These are phyloP conservation scores for Phytophthora syringae DNA, from an alignment of 352 stramenopile genomes.

Conservation along the genomic window DNA sequence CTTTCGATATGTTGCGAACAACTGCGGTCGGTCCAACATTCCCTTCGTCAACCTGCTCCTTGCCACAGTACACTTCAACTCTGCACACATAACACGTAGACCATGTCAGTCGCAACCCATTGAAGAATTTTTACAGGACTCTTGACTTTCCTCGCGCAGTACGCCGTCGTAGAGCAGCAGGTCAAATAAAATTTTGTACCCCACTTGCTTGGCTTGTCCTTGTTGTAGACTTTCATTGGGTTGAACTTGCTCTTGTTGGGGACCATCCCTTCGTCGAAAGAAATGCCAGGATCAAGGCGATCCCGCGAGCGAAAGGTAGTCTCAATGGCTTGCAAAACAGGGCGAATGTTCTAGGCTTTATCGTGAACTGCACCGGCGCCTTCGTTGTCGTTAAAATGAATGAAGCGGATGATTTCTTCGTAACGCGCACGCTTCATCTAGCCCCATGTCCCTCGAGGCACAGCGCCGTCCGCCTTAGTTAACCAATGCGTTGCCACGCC, in stretches of 20 bases:
- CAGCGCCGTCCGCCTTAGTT: constrained; percentile 1
- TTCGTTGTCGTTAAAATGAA: constrained; percentile 32
- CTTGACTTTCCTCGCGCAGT: constrained; percentile 19
- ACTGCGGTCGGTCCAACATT: constrained; percentile 12
- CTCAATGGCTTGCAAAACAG: constrained; percentile 18
- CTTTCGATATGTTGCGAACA: constrained; percentile 21
- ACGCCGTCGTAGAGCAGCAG: constrained; percentile 16
- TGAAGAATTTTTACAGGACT: background rate
- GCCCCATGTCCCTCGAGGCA: constrained; percentile 20
- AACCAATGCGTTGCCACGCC: constrained; percentile 15
- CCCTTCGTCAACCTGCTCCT: constrained; percentile 3
- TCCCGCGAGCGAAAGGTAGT: constrained; percentile 23
- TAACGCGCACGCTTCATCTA: constrained; percentile 12
- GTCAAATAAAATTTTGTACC: constrained; percentile 28
- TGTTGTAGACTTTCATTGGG: constrained; percentile 22
- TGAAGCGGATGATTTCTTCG: constrained; percentile 7
- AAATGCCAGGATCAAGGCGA: constrained; percentile 7
- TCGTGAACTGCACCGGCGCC: background rate
- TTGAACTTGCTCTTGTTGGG: constrained; percentile 15
- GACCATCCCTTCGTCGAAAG: constrained; percentile 24
- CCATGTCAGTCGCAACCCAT: background rate
- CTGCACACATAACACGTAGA: constrained; percentile 14
- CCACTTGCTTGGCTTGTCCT: constrained; percentile 23
- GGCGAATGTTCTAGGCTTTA: constrained; percentile 26
- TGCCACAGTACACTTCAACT: constrained; percentile 21